Conservation (phyloP, 2,329 filamentous ascomycete species). For the Ophiocordyceps unilateralis region DNA sequence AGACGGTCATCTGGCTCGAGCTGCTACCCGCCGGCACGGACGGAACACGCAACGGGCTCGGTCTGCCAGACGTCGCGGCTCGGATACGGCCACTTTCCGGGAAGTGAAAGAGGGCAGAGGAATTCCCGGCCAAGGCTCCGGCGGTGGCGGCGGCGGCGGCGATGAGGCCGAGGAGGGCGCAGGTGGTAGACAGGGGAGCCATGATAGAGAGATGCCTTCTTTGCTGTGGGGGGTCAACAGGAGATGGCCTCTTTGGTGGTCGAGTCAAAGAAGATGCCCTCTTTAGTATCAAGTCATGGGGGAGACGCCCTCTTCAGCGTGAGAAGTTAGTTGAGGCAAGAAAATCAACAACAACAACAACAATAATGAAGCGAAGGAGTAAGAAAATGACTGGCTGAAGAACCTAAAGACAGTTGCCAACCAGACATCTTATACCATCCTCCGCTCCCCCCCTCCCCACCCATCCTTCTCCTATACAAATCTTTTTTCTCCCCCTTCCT, state of each 20-base stretch:
- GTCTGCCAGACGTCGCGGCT: background rate
- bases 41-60: background rate
- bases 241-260: too few relatives aligned
- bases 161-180: background rate
- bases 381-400: background rate
- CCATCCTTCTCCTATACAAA: too few relatives aligned
- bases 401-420: background rate
- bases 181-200: background rate
- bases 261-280: too few relatives aligned
- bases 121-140: background rate
- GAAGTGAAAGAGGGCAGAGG: background rate
- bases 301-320: too few relatives aligned
- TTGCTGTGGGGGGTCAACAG: too few relatives aligned
- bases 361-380: background rate
- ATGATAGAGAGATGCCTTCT: background rate
- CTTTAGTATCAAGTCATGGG: too few relatives aligned
- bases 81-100: background rate
- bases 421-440: background rate
- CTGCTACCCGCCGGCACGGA: too few relatives aligned
- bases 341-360: too few relatives aligned
- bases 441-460: too few relatives aligned
- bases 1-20: too few relatives aligned
- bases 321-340: too few relatives aligned
- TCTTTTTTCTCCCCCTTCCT: too few relatives aligned
- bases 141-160: background rate